Evolutionary conservation across 2,329 filamentous ascomycete species (phyloP).

Genomic region (Colletotrichum destructivum): DNA sequence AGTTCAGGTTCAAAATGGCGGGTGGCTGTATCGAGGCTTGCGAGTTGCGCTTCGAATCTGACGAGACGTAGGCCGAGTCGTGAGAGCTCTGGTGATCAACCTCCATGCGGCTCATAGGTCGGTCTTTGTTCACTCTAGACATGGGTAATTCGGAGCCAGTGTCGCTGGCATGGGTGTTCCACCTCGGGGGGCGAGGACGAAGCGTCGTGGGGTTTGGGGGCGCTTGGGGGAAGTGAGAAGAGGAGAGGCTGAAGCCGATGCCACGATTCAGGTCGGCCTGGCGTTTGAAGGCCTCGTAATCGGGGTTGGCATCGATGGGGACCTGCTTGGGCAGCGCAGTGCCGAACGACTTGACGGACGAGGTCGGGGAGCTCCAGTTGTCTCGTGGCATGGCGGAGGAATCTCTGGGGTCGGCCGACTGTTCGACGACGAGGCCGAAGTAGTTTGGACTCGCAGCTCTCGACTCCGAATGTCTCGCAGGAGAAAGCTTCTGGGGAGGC

Average conservation of each 20-base stretch:
- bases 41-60: slow-evolving; percentile 68
- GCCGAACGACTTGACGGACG: slow-evolving; percentile 79
- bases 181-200: slow-evolving; percentile 62
- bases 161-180: slow-evolving; percentile 65
- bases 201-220: slow-evolving; percentile 49
- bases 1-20: slow-evolving; percentile 49
- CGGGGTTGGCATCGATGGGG: slow-evolving; percentile 81
- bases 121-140: slow-evolving; percentile 28
- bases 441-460: slow-evolving; percentile 84
- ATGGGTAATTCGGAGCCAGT: slow-evolving; percentile 52
- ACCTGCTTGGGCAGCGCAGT: slow-evolving; percentile 78
- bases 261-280: slow-evolving; percentile 77
- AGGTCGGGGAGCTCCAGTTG: slow-evolving; percentile 82
- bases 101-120: slow-evolving; percentile 55
- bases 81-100: slow-evolving; percentile 62
- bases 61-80: slow-evolving; percentile 70
- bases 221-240: slow-evolving; percentile 61
- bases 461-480: slow-evolving; percentile 54
- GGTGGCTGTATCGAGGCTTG: slow-evolving; percentile 62
- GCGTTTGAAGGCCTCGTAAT: slow-evolving; percentile 85
- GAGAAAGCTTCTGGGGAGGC: slow-evolving; percentile 65
- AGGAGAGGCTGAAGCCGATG: slow-evolving; percentile 64
- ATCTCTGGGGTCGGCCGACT: slow-evolving; percentile 71
- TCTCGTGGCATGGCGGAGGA: slow-evolving; percentile 75
- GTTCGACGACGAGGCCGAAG: slow-evolving; percentile 82